phyloP scores from a whole-genome alignment of 768 basidiomycete genomes.

The Psilocybe tampanensis region DNA sequence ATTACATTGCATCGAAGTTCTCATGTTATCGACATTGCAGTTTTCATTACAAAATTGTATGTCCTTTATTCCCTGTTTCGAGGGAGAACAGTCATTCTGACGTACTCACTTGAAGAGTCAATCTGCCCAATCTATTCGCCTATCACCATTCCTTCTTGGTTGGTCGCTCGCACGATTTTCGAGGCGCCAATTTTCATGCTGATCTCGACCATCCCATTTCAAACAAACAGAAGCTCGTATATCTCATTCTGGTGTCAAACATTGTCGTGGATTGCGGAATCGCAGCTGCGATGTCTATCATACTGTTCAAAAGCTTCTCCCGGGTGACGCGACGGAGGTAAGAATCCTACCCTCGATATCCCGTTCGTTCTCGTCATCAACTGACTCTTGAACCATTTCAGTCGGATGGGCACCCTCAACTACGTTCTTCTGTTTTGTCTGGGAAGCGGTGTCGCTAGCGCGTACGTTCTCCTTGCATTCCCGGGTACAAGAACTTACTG shows the following conservation, averaged over 20 bases:
- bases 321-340: constrained; percentile 2
- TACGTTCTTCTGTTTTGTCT: constrained; percentile 15
- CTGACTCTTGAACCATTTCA: neutral
- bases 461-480: constrained; percentile 3
- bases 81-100: no score
- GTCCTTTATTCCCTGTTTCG: no score
- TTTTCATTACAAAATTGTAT: no score
- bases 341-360: neutral
- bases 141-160: no score
- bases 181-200: no score
- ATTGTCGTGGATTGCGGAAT: constrained; percentile 1
- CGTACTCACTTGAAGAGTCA: no score
- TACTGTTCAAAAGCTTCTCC: constrained; percentile 11
- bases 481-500: neutral
- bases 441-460: constrained; percentile 13
- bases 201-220: no score
- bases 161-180: no score
- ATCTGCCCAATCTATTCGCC: no score
- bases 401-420: constrained; percentile 4
- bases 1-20: no score
- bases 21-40: no score
- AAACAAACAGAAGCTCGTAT: neutral
- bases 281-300: constrained; percentile 8
- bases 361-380: no score
- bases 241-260: neutral